phyloP scores from a whole-genome alignment of 495 filamentous ascomycete genomes.

The Aspergillus mulundensis region DNA sequence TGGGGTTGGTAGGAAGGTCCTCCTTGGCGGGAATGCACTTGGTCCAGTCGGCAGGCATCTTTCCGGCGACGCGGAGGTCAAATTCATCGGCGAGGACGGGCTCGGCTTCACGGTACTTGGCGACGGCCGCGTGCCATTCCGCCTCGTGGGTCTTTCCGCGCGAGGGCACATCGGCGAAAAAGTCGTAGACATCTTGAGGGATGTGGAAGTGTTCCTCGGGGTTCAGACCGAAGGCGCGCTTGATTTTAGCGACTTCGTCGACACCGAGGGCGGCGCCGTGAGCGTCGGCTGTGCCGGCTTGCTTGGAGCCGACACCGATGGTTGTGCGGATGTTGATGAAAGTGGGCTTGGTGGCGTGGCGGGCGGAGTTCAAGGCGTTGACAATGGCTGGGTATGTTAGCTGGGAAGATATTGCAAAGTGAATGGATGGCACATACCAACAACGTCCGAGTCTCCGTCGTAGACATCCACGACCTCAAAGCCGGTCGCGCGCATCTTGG shows the following conservation, averaged over 20 bases:
- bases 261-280: conserved; percentile 51
- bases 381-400: not conserved
- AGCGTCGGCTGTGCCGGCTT: conserved; percentile 44
- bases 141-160: conserved; percentile 38
- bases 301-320: conserved; percentile 41
- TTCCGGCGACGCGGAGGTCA: conserved; percentile 38
- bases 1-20: conserved; percentile 40
- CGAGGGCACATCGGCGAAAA: conserved; percentile 40
- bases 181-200: conserved; percentile 40
- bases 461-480: conserved; percentile 1
- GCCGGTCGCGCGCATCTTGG: conserved; percentile 3
- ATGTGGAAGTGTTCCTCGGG: conserved; percentile 44
- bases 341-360: not conserved
- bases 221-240: conserved; percentile 41
- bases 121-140: conserved; percentile 43
- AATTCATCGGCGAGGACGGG: conserved; percentile 48
- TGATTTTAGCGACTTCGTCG: conserved; percentile 44
- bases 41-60: conserved; percentile 41
- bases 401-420: not conserved
- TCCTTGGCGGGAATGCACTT: conserved; percentile 35
- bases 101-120: conserved; percentile 34
- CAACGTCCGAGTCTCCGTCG: not conserved
- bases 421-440: not conserved
- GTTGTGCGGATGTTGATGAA: conserved; percentile 7
- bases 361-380: not conserved